phyloP scores from a whole-genome alignment of 768 basidiomycete species.

The Lyophyllum decastes region DNA sequence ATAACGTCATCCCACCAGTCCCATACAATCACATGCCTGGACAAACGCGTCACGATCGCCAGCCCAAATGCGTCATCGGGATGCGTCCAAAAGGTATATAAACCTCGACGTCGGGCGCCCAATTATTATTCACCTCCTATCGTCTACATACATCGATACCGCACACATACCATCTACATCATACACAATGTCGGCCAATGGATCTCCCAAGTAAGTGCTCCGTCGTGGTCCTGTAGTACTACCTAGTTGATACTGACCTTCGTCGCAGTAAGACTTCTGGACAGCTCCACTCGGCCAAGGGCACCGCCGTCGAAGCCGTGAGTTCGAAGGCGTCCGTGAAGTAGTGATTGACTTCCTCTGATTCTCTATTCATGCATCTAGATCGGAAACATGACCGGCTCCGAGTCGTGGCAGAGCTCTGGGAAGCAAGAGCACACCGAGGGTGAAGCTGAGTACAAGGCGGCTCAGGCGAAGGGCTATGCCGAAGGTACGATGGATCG shows the following conservation, averaged over 20 bases:
- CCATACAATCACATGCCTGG: conserved; percentile 2
- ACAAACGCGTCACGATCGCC: neutral
- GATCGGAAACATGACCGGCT: conserved; percentile 50
- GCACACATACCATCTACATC: neutral
- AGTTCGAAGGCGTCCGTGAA: neutral
- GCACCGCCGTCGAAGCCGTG: conserved; percentile 30
- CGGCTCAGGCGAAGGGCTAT: conserved; percentile 51
- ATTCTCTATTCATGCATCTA: neutral
- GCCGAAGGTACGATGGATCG: conserved; percentile 49
- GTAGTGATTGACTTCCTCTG: neutral
- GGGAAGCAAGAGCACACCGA: conserved; percentile 55
- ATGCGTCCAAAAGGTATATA: conserved; percentile 9
- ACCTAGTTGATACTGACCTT: neutral
- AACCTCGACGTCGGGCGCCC: neutral
- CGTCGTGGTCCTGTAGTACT: neutral
- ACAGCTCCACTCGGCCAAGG: conserved; percentile 45
- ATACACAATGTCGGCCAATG: conserved; percentile 19
- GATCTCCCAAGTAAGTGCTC: conserved; percentile 20
- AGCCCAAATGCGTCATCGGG: conserved; percentile 6
- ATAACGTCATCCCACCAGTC: neutral
- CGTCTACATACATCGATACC: neutral
- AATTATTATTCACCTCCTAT: neutral
- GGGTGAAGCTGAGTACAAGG: conserved; percentile 52
- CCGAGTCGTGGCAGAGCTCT: conserved; percentile 42
- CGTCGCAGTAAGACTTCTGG: conserved; percentile 39